Evolutionary conservation across 148 eudicot genomes (phyloP).

Genomic region (Rhododendron mucronatum): DNA sequence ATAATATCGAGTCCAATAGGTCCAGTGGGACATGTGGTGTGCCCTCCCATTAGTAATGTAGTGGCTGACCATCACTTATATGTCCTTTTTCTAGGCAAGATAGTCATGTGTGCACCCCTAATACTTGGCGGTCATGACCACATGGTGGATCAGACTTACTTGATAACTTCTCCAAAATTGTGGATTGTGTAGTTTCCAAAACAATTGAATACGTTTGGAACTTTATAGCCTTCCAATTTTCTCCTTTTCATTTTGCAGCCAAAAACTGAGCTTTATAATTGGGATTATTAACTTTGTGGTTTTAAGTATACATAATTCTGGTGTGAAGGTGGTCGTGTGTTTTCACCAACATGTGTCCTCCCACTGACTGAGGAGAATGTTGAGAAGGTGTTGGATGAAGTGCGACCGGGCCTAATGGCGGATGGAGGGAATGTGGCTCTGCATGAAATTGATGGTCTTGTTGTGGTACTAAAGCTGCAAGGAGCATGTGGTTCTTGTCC

Average conservation of each 20-base stretch:
- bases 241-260: not conserved
- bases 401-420: slow-evolving; percentile 85
- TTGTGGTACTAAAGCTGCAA: slow-evolving; percentile 79
- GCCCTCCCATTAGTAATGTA: not conserved
- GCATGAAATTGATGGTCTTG: slow-evolving; percentile 92
- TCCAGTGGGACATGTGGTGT: not conserved
- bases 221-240: not conserved
- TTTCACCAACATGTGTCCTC: slow-evolving; percentile 64
- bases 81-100: not conserved
- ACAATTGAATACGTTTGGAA: not conserved
- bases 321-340: slow-evolving; percentile 26
- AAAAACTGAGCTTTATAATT: not conserved
- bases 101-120: not conserved
- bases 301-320: not conserved
- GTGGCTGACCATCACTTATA: not conserved
- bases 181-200: not conserved
- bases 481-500: slow-evolving; percentile 99
- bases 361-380: slow-evolving; percentile 89
- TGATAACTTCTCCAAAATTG: not conserved
- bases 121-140: not conserved
- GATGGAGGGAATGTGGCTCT: slow-evolving; percentile 94
- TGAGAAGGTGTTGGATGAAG: slow-evolving; percentile 87
- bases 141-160: not conserved
- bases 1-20: too few relatives aligned
- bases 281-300: not conserved